Evolutionary conservation across 345 rosid species (phyloP).

Genomic region (Salix brachista): DNA sequence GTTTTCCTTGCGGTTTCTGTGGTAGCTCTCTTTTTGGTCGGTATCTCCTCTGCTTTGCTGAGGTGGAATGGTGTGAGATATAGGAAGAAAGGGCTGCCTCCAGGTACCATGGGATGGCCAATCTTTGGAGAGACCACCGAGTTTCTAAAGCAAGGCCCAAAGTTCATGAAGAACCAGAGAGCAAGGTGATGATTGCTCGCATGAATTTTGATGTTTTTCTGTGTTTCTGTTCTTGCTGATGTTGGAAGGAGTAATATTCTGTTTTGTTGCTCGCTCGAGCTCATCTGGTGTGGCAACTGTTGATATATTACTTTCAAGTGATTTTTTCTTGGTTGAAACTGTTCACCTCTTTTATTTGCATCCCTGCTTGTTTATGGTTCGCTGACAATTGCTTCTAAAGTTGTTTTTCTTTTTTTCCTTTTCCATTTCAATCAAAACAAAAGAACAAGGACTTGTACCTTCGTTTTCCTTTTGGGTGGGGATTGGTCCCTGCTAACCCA

Average conservation of each 20-base stretch:
- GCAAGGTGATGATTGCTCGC: conserved; percentile 39
- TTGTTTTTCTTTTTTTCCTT: neutral
- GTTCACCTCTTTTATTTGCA: neutral
- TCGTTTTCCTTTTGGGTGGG: conserved; percentile 7
- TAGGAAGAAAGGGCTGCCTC: conserved; percentile 61
- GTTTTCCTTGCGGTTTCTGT: conserved; percentile 40
- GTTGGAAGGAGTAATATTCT: neutral
- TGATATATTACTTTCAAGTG: conserved; percentile 4
- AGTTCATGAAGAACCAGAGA: conserved; percentile 69
- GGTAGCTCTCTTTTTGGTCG: conserved; percentile 25
- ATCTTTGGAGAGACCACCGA: conserved; percentile 76
- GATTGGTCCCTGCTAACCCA: conserved; percentile 19
- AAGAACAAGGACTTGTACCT: neutral
- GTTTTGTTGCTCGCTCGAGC: neutral
- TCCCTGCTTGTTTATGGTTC: neutral
- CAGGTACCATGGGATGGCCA: conserved; percentile 96
- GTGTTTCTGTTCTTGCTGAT: neutral
- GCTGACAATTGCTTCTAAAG: conserved; percentile 6
- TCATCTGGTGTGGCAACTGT: neutral
- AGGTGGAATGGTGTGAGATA: conserved; percentile 69
- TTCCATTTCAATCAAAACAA: conserved; percentile 1
- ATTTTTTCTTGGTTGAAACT: neutral
- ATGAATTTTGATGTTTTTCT: neutral
- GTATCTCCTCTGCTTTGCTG: conserved; percentile 52
- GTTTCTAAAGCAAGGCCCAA: conserved; percentile 71